Evolutionary conservation across 2,329 filamentous ascomycete species (phyloP).

Genomic region (Plenodomus lindquistii): DNA sequence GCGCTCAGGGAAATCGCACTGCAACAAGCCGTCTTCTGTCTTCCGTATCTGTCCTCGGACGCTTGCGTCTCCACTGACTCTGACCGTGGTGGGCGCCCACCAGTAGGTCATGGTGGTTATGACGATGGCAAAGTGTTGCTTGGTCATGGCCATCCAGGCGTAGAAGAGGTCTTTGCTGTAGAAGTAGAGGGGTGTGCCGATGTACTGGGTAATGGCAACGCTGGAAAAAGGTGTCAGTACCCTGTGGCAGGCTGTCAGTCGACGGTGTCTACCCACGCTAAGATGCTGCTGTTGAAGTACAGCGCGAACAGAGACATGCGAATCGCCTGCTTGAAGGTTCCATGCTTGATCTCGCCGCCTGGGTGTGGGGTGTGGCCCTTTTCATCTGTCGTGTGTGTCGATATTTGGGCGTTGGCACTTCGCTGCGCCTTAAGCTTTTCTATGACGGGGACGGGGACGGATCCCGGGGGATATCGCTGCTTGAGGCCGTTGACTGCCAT

Average conservation of each 20-base stretch:
- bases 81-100: conserved; percentile 79
- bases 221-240: conserved; percentile 37
- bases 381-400: neutral
- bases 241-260: conserved; percentile 14
- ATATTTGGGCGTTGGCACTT: conserved; percentile 7
- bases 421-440: conserved; percentile 17
- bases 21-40: conserved; percentile 69
- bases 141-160: conserved; percentile 84
- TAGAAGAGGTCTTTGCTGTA: conserved; percentile 77
- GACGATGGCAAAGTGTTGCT: conserved; percentile 77
- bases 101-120: conserved; percentile 80
- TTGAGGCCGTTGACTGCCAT: conserved; percentile 37
- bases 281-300: conserved; percentile 51
- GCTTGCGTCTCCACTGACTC: conserved; percentile 80
- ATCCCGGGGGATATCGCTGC: conserved; percentile 36
- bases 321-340: conserved; percentile 46
- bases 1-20: conserved; percentile 78
- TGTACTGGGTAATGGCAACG: conserved; percentile 67
- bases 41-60: conserved; percentile 74
- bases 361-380: conserved; percentile 31
- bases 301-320: conserved; percentile 50
- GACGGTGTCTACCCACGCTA: conserved; percentile 39
- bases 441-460: conserved; percentile 22
- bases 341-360: conserved; percentile 48
- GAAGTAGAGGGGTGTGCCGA: conserved; percentile 74